These are phyloP conservation scores for Ricinus communis DNA, from an alignment of 345 rosid species.

Conservation along the genomic window DNA sequence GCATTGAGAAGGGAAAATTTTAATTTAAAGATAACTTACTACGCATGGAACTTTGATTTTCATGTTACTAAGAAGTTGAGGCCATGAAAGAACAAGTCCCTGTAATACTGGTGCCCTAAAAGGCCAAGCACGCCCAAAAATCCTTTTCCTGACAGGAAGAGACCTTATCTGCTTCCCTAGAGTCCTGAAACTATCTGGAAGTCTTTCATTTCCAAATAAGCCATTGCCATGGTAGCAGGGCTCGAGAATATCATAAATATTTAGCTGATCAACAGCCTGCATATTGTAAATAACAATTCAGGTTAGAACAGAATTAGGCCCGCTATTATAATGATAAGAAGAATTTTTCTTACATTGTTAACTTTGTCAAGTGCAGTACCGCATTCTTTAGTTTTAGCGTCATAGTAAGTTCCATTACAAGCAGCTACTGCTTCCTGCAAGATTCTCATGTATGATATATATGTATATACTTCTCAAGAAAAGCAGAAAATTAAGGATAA, in stretches of 20 bases:
- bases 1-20: too few species aligned
- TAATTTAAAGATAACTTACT: neutral
- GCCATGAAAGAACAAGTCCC: slow-evolving; percentile 41
- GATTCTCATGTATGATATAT: neutral
- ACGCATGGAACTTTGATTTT: neutral
- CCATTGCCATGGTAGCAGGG: slow-evolving; percentile 11
- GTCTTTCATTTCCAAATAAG: neutral
- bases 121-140: slow-evolving; percentile 54
- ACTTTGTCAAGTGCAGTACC: neutral
- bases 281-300: neutral
- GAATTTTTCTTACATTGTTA: neutral
- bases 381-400: neutral
- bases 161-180: slow-evolving; percentile 31
- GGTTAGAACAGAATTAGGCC: too few species aligned
- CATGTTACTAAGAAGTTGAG: slow-evolving; percentile 20
- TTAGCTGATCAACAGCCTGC: neutral
- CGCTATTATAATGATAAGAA: neutral
- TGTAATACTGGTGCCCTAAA: slow-evolving; percentile 32
- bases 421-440: slow-evolving; percentile 3
- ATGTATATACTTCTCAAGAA: too few species aligned
- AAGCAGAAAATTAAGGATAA: too few species aligned
- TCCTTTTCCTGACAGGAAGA: slow-evolving; percentile 35
- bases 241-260: slow-evolving; percentile 31
- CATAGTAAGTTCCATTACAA: slow-evolving; percentile 8
- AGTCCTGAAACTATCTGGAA: slow-evolving; percentile 29